Conservation (phyloP, 352 stramenopile species). For the Globisporangium solare region DNA sequence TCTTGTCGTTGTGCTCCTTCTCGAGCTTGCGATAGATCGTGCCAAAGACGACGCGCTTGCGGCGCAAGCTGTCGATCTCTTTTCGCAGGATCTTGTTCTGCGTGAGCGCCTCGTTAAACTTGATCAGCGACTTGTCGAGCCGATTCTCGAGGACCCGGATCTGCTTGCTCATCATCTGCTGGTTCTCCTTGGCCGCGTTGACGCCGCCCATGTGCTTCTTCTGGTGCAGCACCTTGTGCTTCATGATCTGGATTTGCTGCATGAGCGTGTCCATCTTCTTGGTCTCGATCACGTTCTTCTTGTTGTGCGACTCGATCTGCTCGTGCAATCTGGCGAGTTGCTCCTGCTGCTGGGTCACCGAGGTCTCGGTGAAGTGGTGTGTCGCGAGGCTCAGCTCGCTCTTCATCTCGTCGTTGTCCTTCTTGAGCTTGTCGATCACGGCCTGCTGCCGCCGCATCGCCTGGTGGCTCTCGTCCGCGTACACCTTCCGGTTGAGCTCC, state of each 20-base stretch:
- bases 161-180: constrained; percentile 95
- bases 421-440: constrained; percentile 87
- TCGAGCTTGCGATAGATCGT: constrained; percentile 92
- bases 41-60: constrained; percentile 94
- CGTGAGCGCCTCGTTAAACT: constrained; percentile 95
- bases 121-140: constrained; percentile 95
- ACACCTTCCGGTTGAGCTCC: constrained; percentile 95
- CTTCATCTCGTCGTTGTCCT: constrained; percentile 85
- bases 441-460: constrained; percentile 94
- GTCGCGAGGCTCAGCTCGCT: constrained; percentile 88
- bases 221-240: constrained; percentile 85
- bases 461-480: constrained; percentile 91
- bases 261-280: constrained; percentile 85
- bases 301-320: constrained; percentile 86
- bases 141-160: constrained; percentile 96
- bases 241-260: constrained; percentile 84
- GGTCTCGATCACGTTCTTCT: constrained; percentile 81
- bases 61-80: constrained; percentile 92
- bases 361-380: constrained; percentile 81
- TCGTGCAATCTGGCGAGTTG: constrained; percentile 77
- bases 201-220: constrained; percentile 95
- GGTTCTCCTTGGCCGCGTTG: constrained; percentile 94
- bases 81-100: constrained; percentile 90
- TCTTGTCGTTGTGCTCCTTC: constrained; percentile 92
- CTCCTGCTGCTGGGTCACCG: constrained; percentile 80